These are phyloP conservation scores for Moricandia arvensis DNA, from an alignment of 345 rosid genomes.

Conservation along the genomic window DNA sequence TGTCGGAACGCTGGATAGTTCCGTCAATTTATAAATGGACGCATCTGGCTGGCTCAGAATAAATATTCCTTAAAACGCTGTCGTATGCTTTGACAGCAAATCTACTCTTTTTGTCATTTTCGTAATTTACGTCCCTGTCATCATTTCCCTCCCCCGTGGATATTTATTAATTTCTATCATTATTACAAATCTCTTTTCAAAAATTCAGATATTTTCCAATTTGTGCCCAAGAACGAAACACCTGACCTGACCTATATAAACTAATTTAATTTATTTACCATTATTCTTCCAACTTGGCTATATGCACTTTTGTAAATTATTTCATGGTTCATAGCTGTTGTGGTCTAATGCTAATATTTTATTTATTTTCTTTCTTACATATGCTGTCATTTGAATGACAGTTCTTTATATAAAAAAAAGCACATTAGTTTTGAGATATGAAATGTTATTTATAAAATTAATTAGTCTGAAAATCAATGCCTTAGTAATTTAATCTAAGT, in stretches of 20 bases:
- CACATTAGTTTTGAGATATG: too few species aligned
- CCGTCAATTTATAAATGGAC: slow-evolving; percentile 9
- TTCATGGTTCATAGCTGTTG: too few species aligned
- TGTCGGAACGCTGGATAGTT: not conserved
- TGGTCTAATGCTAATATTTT: too few species aligned
- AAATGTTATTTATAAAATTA: too few species aligned
- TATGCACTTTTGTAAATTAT: too few species aligned
- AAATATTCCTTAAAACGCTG: slow-evolving; percentile 20
- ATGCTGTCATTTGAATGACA: too few species aligned
- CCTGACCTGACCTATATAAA: not conserved
- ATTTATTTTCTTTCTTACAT: too few species aligned
- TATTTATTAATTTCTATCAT: not conserved
- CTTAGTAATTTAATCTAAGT: too few species aligned
- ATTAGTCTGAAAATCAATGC: too few species aligned
- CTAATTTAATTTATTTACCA: not conserved
- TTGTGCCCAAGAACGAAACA: not conserved
- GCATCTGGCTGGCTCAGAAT: slow-evolving; percentile 39
- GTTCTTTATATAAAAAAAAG: too few species aligned
- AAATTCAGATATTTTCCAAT: not conserved
- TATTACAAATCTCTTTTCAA: too few species aligned
- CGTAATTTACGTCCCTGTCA: slow-evolving; percentile 23
- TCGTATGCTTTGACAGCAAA: slow-evolving; percentile 33
- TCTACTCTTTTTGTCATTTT: slow-evolving; percentile 25
- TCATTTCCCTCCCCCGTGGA: not conserved
- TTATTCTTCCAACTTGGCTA: too few species aligned